Conservation (phyloP, 768 basidiomycete species). For the Lentinula sp. region DNA sequence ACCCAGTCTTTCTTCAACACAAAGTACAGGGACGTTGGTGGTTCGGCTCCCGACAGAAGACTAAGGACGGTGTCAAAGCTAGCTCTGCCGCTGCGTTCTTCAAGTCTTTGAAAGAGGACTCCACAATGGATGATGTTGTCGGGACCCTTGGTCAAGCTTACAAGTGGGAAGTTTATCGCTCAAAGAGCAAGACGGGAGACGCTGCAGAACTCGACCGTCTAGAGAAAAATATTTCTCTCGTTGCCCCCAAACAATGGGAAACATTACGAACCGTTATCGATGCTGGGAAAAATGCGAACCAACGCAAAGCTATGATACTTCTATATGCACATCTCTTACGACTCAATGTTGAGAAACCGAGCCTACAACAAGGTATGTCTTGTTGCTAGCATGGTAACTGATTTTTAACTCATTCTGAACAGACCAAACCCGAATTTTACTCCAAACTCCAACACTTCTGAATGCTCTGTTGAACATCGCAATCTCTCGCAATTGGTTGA, state of each 20-base stretch:
- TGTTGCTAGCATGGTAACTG: background rate
- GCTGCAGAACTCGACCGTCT: slow-evolving; percentile 38
- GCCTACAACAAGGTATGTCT: slow-evolving; percentile 59
- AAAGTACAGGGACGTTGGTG: slow-evolving; percentile 79
- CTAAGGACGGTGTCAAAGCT: slow-evolving; percentile 86
- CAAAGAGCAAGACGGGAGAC: slow-evolving; percentile 20
- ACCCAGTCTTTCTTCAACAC: background rate
- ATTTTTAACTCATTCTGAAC: background rate
- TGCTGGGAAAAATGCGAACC: slow-evolving; percentile 27
- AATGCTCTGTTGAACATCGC: slow-evolving; percentile 79
- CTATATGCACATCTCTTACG: slow-evolving; percentile 85
- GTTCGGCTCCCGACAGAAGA: slow-evolving; percentile 86
- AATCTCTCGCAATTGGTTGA: slow-evolving; percentile 84
- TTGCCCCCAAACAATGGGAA: slow-evolving; percentile 43
- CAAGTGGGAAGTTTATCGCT: slow-evolving; percentile 44
- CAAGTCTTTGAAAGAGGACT: slow-evolving; percentile 78
- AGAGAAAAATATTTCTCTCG: slow-evolving; percentile 43
- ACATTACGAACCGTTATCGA: slow-evolving; percentile 37
- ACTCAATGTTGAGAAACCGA: slow-evolving; percentile 42
- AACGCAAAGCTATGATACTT: slow-evolving; percentile 58
- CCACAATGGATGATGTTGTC: slow-evolving; percentile 66
- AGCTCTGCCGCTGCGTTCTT: slow-evolving; percentile 84
- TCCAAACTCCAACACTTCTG: slow-evolving; percentile 67
- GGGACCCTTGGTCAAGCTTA: slow-evolving; percentile 63
- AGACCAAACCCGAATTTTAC: slow-evolving; percentile 71